Evolutionary conservation across 768 basidiomycete genomes (phyloP).

Genomic region (Lactarius trivialis): DNA sequence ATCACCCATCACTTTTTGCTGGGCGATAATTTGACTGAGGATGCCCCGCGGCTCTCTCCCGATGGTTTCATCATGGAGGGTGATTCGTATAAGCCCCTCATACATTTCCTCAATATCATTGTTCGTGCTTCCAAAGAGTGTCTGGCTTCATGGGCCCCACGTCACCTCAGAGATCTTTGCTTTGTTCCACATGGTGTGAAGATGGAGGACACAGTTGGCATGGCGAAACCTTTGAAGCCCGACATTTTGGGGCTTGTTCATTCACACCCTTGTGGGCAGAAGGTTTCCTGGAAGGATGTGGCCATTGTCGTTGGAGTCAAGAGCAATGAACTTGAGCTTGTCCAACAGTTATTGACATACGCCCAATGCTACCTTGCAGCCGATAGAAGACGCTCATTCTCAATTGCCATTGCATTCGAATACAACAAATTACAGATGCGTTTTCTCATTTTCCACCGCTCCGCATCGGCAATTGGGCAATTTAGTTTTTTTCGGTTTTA

Average conservation of each 20-base stretch:
- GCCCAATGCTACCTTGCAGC: not conserved
- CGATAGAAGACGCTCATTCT: not conserved
- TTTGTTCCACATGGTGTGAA: not conserved
- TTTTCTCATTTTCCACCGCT: not conserved
- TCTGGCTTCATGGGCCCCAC: not conserved
- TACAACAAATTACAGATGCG: not conserved
- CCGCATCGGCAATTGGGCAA: not conserved
- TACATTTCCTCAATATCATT: not conserved
- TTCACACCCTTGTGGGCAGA: not conserved
- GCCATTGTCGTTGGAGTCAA: not conserved
- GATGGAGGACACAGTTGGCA: not conserved
- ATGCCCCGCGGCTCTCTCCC: not conserved
- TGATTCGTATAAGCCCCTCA: not conserved
- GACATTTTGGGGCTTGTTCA: not conserved
- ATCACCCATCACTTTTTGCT: not conserved
- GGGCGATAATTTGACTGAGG: not conserved
- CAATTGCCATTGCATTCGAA: not conserved
- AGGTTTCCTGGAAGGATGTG: not conserved
- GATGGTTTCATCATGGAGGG: not conserved
- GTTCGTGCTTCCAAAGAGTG: not conserved
- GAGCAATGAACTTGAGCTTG: fast-evolving
- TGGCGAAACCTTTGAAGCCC: not conserved
- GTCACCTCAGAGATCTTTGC: not conserved
- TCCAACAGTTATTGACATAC: not conserved
- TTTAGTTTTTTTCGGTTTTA: too few relatives aligned